A percentile compares a stretch with the other conserved stretches of the same genome.
Evolutionary conservation across 2,329 filamentous ascomycete genomes (phyloP).

Genomic region (Pseudogymnoascus verrucosus): DNA sequence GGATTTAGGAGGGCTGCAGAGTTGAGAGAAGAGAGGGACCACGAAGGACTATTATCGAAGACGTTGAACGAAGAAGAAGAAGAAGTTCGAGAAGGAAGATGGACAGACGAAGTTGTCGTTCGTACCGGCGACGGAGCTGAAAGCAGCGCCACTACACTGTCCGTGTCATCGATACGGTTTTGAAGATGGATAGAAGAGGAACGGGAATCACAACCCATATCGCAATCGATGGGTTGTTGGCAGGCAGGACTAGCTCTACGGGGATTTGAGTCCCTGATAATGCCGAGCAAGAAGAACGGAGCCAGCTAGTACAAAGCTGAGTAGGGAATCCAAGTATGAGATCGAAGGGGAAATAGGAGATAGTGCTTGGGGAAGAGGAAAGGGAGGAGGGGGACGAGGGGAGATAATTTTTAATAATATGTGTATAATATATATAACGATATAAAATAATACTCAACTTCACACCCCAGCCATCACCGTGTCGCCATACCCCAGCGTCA

Average conservation of each 20-base stretch:
- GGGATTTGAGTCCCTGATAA: not conserved
- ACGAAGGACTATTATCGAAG: conserved; percentile 27
- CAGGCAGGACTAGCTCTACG: not conserved
- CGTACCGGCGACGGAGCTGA: too few relatives aligned
- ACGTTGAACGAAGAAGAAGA: not conserved
- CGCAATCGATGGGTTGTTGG: not conserved
- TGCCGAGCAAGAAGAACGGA: not conserved
- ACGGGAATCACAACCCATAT: not conserved
- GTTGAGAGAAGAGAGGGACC: not conserved
- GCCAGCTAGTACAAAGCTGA: too few relatives aligned
- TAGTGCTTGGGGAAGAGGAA: too few relatives aligned
- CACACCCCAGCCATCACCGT: too few relatives aligned
- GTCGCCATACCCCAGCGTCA: too few relatives aligned
- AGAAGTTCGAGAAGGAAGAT: too few relatives aligned
- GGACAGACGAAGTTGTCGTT: too few relatives aligned
- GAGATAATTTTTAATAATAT: not conserved
- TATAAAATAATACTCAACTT: not conserved
- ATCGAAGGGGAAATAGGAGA: too few relatives aligned
- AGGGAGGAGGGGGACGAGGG: not conserved
- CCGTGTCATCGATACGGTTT: not conserved
- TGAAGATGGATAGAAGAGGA: not conserved
- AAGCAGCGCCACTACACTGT: not conserved
- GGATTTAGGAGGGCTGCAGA: not conserved
- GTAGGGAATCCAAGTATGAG: too few relatives aligned
- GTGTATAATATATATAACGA: not conserved